Conservation (phyloP, 176 grass and related monocot species). For the Oryza australiensis region DNA sequence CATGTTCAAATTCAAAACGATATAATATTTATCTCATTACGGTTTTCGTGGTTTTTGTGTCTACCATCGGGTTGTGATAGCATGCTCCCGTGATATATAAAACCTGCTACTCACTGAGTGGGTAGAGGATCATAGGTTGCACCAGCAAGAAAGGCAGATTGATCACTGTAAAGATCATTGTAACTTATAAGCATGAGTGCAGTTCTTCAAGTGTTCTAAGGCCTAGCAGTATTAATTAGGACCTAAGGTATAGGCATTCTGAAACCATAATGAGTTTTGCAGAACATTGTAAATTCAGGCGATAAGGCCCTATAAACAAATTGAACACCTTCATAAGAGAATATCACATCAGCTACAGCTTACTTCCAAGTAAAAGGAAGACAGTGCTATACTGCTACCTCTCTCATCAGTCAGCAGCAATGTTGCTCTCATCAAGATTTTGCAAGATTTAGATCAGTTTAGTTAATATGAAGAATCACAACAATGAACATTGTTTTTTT, state of each 20-base stretch:
- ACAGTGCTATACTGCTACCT: background rate
- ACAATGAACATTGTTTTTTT: background rate
- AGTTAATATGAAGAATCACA: background rate
- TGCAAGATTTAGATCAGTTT: constrained; percentile 10
- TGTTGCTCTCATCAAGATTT: constrained; percentile 24
- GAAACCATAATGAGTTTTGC: constrained; percentile 21
- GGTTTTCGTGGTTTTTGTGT: too few species aligned
- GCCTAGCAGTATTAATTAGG: constrained; percentile 16
- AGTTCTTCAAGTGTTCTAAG: constrained; percentile 32
- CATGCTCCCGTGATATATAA: too few species aligned
- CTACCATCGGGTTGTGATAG: too few species aligned
- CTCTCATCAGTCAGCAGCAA: constrained; percentile 14
- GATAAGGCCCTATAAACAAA: background rate
- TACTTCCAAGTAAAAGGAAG: constrained; percentile 9
- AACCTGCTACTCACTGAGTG: too few species aligned
- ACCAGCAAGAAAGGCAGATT: background rate
- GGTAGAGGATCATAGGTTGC: background rate
- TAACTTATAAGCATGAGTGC: constrained; percentile 9
- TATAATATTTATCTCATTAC: too few species aligned
- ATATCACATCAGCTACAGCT: constrained; percentile 24
- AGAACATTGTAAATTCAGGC: constrained; percentile 4
- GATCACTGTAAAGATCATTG: background rate
- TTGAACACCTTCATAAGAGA: background rate
- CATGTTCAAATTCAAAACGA: too few species aligned
- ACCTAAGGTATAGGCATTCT: constrained; percentile 7